These are phyloP conservation scores for Sphagnum contortum DNA, from an alignment of 225 moss, liverwort and hornwort species.

Conservation along the genomic window DNA sequence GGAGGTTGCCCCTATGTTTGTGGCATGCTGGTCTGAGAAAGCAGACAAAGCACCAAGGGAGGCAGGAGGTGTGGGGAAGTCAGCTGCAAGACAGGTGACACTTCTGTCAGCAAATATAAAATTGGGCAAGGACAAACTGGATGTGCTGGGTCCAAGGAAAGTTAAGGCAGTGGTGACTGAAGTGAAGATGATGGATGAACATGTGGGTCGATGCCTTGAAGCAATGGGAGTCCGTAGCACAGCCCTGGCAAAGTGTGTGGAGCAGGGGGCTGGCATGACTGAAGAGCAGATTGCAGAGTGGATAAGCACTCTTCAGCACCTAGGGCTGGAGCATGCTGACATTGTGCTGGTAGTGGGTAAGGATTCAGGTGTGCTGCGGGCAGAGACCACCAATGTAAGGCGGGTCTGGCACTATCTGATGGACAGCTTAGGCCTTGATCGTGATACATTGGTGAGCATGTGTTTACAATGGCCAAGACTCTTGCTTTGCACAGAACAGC, in stretches of 20 bases:
- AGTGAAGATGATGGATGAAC: conserved; percentile 13
- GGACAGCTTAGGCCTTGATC: conserved; percentile 20
- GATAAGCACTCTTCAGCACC: conserved; percentile 40
- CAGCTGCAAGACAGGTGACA: conserved; percentile 13
- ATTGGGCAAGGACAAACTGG: background rate
- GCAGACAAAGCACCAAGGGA: background rate
- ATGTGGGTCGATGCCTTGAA: conserved; percentile 42
- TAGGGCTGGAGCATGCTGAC: conserved; percentile 28
- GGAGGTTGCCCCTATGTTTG: conserved; percentile 13
- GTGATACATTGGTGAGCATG: conserved; percentile 34
- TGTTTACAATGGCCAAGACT: conserved; percentile 43
- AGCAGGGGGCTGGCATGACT: conserved; percentile 39
- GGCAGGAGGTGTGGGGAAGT: conserved; percentile 7
- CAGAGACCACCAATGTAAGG: conserved; percentile 6
- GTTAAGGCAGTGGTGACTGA: conserved; percentile 11
- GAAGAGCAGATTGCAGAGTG: conserved; percentile 45
- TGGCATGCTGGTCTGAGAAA: conserved; percentile 23
- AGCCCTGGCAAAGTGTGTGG: conserved; percentile 33
- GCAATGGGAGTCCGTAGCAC: conserved; percentile 44
- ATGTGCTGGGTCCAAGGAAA: conserved; percentile 12
- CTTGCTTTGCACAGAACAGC: conserved; percentile 34
- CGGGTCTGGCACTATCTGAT: too few species aligned
- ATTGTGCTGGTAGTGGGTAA: conserved; percentile 36
- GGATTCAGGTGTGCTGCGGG: conserved; percentile 37
- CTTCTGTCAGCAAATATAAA: too few species aligned